phyloP scores from a whole-genome alignment of 306 rosid species.

The Vigna unguiculata region DNA sequence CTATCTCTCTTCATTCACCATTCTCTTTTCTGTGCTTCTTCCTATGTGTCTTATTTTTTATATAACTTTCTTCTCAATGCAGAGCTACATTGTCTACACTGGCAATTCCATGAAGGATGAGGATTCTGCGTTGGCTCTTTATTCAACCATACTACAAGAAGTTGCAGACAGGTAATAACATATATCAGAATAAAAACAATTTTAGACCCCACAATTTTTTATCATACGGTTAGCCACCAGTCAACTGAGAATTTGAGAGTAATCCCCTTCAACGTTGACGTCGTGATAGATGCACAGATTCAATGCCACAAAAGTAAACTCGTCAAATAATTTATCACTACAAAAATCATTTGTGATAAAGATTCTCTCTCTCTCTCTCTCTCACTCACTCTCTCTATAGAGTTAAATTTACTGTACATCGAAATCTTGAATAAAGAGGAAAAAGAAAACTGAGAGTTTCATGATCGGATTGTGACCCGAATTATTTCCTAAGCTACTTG shows the following conservation, averaged over 20 bases:
- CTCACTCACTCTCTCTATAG: neutral
- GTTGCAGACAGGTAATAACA: conserved; percentile 48
- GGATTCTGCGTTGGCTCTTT: conserved; percentile 43
- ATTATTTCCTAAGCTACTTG: neutral
- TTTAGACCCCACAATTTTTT: neutral
- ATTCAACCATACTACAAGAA: conserved; percentile 48
- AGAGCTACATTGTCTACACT: conserved; percentile 56
- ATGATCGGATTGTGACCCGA: neutral
- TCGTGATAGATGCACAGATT: neutral
- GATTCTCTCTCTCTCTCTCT: neutral
- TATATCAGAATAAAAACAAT: neutral
- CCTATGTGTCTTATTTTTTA: neutral
- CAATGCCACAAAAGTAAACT: neutral
- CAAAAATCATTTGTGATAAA: neutral
- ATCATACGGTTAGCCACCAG: neutral
- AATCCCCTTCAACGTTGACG: neutral
- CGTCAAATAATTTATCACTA: neutral
- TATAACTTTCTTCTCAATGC: conserved; percentile 5
- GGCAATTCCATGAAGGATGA: conserved; percentile 40
- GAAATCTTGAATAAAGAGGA: neutral
- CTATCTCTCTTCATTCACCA: neutral
- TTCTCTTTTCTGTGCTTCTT: neutral
- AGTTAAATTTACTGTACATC: neutral
- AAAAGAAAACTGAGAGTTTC: neutral
- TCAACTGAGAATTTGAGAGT: neutral